Evolutionary conservation across 768 basidiomycete genomes (phyloP).

Genomic region (Agaricus sinodeliciosus): DNA sequence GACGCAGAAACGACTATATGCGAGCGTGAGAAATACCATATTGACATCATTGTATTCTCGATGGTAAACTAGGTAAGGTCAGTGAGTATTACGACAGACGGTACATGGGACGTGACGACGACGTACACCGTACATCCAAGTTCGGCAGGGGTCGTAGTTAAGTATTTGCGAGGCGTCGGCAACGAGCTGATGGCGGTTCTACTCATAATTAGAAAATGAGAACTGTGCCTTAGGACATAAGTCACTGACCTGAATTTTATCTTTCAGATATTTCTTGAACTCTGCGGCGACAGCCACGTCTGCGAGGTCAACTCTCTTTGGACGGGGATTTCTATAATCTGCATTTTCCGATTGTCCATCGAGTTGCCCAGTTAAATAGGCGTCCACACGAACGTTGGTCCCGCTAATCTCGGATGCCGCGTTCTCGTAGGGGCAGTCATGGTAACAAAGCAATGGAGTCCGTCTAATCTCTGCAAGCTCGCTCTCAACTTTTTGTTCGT

Average conservation of each 20-base stretch:
- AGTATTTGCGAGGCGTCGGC: background rate
- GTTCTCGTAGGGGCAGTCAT: background rate
- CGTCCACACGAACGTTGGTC: too few relatives aligned
- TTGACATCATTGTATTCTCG: background rate
- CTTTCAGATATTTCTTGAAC: too few relatives aligned
- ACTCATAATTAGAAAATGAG: too few relatives aligned
- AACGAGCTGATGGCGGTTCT: background rate
- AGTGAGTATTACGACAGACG: background rate
- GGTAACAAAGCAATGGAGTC: background rate
- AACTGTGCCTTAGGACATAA: too few relatives aligned
- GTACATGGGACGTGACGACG: background rate
- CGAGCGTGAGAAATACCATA: constrained; percentile 6
- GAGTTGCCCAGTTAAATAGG: too few relatives aligned
- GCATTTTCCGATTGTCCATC: too few relatives aligned
- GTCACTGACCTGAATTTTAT: too few relatives aligned
- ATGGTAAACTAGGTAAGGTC: background rate
- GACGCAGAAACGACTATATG: background rate
- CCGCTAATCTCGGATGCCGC: too few relatives aligned
- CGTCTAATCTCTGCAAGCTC: background rate
- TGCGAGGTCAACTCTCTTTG: too few relatives aligned
- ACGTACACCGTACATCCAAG: background rate
- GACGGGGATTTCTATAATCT: too few relatives aligned
- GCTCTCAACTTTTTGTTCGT: background rate
- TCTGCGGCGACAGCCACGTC: too few relatives aligned
- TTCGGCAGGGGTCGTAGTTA: constrained; percentile 2